These are phyloP conservation scores for Citeromyces matritensis DNA, from an alignment of 805 yeast genomes.

Conservation along the genomic window DNA sequence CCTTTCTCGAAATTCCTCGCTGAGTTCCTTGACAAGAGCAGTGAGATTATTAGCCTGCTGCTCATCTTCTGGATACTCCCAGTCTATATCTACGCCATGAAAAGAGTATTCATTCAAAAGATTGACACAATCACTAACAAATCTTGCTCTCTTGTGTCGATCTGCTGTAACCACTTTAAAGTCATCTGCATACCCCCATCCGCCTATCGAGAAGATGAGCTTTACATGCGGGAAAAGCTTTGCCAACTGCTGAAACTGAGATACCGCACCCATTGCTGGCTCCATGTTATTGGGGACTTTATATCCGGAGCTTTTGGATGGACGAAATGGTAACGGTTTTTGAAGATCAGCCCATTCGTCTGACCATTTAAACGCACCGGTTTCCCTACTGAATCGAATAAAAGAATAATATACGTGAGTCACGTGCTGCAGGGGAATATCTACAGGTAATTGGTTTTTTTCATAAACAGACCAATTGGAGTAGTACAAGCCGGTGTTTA, in stretches of 20 bases:
- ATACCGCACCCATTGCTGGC: constrained; percentile 10
- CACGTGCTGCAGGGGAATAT: constrained; percentile 39
- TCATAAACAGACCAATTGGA: constrained; percentile 58
- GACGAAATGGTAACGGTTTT: constrained; percentile 3
- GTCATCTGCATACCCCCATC: constrained; percentile 36
- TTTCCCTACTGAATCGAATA: constrained; percentile 33
- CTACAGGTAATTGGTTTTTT: constrained; percentile 40
- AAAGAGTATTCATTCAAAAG: constrained; percentile 42
- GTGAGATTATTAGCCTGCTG: constrained; percentile 30
- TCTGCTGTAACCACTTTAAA: constrained; percentile 16
- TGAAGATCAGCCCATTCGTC: constrained; percentile 59
- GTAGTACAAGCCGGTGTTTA: constrained; percentile 20
- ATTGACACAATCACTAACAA: constrained; percentile 32
- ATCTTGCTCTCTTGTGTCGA: constrained; percentile 13
- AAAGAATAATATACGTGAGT: constrained; percentile 76
- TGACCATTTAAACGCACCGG: constrained; percentile 38
- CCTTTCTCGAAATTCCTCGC: constrained; percentile 15
- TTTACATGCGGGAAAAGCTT: constrained; percentile 21
- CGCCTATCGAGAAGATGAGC: constrained; percentile 71
- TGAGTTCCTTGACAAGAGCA: constrained; percentile 18
- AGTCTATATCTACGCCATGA: constrained; percentile 89
- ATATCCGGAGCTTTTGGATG: background rate
- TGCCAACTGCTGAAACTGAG: constrained; percentile 14
- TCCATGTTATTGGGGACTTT: background rate
- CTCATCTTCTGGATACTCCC: constrained; percentile 67